These are phyloP conservation scores for Colletotrichum agaves DNA, from an alignment of 2,329 filamentous ascomycete genomes.

Conservation along the genomic window DNA sequence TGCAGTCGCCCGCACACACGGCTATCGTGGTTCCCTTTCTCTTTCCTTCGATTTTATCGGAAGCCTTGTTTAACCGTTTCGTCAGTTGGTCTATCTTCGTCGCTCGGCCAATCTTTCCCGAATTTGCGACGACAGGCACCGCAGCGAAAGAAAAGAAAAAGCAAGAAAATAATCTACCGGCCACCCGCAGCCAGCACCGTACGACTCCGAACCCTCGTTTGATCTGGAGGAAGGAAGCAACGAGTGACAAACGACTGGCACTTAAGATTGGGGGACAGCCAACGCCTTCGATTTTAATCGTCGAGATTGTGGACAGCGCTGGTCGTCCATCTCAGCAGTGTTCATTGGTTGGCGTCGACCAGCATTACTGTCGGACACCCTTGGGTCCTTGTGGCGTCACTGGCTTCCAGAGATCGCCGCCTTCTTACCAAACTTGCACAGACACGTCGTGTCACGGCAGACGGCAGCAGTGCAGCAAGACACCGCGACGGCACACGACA, in stretches of 20 bases:
- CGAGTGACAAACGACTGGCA: background rate
- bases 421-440: constrained; percentile 21
- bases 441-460: constrained; percentile 22
- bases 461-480: constrained; percentile 20
- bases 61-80: constrained; percentile 4
- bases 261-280: background rate
- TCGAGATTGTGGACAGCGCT: constrained; percentile 32
- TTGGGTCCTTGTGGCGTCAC: constrained; percentile 30
- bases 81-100: constrained; percentile 10
- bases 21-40: constrained; percentile 5
- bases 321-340: constrained; percentile 26
- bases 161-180: background rate
- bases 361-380: background rate
- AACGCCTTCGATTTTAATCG: background rate
- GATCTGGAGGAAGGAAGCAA: constrained; percentile 6
- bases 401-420: constrained; percentile 20
- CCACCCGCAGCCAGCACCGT: background rate
- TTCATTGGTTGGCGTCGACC: constrained; percentile 13
- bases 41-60: constrained; percentile 10
- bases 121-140: background rate
- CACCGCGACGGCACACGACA: constrained; percentile 15
- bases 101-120: constrained; percentile 8
- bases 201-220: constrained; percentile 6
- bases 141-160: background rate
- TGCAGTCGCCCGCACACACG: constrained; percentile 1